Percentiles rank a stretch among this genome's conserved stretches.
phyloP scores from a whole-genome alignment of 768 basidiomycete species.

The Boletus vermiculosoides region DNA sequence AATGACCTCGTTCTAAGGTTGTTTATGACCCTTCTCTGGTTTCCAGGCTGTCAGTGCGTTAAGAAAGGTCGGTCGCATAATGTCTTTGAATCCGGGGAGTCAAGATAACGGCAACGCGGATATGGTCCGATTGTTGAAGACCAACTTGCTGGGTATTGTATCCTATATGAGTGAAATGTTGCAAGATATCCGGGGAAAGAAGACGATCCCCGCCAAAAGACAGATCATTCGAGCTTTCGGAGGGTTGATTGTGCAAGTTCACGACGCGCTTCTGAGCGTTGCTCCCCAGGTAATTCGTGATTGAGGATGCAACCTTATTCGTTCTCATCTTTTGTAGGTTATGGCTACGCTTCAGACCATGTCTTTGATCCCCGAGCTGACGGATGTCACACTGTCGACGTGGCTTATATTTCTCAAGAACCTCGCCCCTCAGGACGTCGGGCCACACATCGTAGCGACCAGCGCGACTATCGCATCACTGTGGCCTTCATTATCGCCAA shows the following conservation, averaged over 20 bases:
- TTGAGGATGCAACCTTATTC: not conserved
- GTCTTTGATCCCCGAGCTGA: conserved; percentile 70
- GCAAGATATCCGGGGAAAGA: conserved; percentile 81
- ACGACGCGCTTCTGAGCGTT: conserved; percentile 66
- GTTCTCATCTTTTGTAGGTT: conserved; percentile 51
- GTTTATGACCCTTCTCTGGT: conserved; percentile 35
- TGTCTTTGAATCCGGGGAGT: conserved; percentile 25
- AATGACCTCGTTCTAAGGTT: conserved; percentile 25
- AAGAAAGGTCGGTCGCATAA: conserved; percentile 39
- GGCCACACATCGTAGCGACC: conserved; percentile 82
- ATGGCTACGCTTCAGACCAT: conserved; percentile 95
- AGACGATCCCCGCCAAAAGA: conserved; percentile 62
- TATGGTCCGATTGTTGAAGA: conserved; percentile 62
- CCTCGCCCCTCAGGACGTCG: conserved; percentile 65
- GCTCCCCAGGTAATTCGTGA: conserved; percentile 74
- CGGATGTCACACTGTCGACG: conserved; percentile 72
- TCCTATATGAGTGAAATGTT: conserved; percentile 82
- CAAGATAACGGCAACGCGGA: conserved; percentile 34
- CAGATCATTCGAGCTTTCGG: conserved; percentile 81
- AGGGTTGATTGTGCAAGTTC: conserved; percentile 66
- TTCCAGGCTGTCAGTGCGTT: conserved; percentile 50
- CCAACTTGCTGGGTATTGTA: conserved; percentile 81
- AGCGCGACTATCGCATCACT: conserved; percentile 78
- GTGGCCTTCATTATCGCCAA: conserved; percentile 64
- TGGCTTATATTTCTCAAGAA: conserved; percentile 79